A percentile compares a stretch with the other conserved stretches of the same genome.
phyloP scores from a whole-genome alignment of 2,329 filamentous ascomycete genomes.

The Pseudocercospora crystallina region DNA sequence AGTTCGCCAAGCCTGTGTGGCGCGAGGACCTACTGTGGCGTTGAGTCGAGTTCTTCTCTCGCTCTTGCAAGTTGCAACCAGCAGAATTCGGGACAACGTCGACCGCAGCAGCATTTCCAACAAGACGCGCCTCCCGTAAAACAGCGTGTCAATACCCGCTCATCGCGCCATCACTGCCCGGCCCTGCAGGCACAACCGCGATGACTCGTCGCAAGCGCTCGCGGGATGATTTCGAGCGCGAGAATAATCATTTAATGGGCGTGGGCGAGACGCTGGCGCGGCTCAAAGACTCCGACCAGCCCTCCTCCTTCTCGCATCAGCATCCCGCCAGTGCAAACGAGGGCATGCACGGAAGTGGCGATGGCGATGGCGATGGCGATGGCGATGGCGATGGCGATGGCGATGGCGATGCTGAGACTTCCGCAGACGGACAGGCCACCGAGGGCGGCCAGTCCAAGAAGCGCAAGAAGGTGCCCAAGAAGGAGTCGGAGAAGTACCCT shows the following conservation, averaged over 20 bases:
- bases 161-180: too few species aligned
- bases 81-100: too few species aligned
- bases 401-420: conserved; percentile 11
- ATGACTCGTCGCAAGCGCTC: conserved; percentile 32
- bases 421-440: conserved; percentile 26
- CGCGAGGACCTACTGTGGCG: too few species aligned
- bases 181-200: too few species aligned
- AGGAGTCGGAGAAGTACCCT: conserved; percentile 49
- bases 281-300: conserved; percentile 16
- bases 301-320: not conserved
- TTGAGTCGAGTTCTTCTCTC: too few species aligned
- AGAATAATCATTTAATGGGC: conserved; percentile 22
- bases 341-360: not conserved
- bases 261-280: conserved; percentile 30
- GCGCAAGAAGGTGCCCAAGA: conserved; percentile 26
- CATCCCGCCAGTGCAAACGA: too few species aligned
- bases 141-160: too few species aligned
- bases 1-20: too few species aligned
- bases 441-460: conserved; percentile 26
- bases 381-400: conserved; percentile 15
- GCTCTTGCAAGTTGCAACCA: too few species aligned
- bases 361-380: not conserved
- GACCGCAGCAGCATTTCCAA: too few species aligned
- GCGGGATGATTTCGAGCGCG: conserved; percentile 26
- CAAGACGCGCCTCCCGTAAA: too few species aligned